These are phyloP conservation scores for Solanum ahanhuiri DNA, from an alignment of 257 asterid species.

Conservation along the genomic window DNA sequence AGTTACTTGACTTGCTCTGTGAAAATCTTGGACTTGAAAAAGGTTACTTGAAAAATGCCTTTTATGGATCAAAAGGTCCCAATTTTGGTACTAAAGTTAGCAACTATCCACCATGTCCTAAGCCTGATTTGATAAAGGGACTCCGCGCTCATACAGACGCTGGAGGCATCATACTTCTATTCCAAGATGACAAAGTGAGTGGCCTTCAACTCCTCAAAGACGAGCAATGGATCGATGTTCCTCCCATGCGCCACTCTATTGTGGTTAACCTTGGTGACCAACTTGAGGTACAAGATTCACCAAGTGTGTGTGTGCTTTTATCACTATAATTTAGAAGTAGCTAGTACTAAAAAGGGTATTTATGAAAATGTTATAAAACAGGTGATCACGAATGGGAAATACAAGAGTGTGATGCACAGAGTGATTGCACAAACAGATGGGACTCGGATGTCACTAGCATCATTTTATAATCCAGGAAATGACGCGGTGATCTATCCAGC, in stretches of 20 bases:
- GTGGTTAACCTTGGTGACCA: constrained; percentile 71
- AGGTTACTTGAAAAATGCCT: constrained; percentile 42
- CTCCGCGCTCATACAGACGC: constrained; percentile 73
- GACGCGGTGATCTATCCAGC: constrained; percentile 22
- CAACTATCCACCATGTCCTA: constrained; percentile 60
- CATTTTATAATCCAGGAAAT: constrained; percentile 17
- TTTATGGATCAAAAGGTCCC: constrained; percentile 32
- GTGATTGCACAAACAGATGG: constrained; percentile 19
- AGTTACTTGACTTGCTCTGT: constrained; percentile 43
- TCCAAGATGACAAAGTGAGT: constrained; percentile 53
- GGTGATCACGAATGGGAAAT: constrained; percentile 20
- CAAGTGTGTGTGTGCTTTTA: background rate
- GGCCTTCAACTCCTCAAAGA: constrained; percentile 60
- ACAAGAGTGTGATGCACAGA: constrained; percentile 19
- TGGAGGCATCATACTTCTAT: constrained; percentile 54
- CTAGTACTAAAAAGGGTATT: background rate
- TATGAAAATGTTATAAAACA: background rate
- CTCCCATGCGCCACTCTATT: constrained; percentile 41
- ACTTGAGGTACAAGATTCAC: constrained; percentile 26
- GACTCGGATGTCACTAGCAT: constrained; percentile 15
- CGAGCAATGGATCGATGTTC: constrained; percentile 53
- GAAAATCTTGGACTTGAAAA: constrained; percentile 43
- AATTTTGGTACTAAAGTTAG: constrained; percentile 67
- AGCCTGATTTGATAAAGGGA: constrained; percentile 44
- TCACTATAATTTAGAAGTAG: background rate